Base-by-base conservation (phyloP, 768 basidiomycete genomes). In the Erythrobasidium yunnanense region DNA sequence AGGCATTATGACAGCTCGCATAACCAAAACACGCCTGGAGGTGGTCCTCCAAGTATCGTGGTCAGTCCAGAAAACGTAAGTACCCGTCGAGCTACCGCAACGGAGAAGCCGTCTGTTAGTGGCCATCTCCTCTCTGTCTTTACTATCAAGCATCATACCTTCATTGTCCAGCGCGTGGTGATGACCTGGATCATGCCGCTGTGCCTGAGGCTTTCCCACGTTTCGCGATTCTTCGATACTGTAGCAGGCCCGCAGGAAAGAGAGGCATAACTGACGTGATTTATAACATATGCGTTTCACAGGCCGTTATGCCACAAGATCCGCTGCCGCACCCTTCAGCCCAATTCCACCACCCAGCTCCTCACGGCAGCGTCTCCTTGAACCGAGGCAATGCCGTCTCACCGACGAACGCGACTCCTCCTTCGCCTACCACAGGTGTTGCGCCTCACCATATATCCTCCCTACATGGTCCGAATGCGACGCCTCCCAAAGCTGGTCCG, bases 291-390 rank as follows among this genome's bases (percentile, higher is more conserved):
- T 38, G 35, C 13, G 29, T 46, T 49, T 2, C 57, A 57, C 54
- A 75, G 73, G 70, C 74, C 1, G 74, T 78, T 54, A 79, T 79
- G 78, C 76, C 78, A 0, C 51, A 69, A 3, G 78, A 78, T 60
- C 77, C 76, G 0, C 73, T 78, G 34, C 75, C 76, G 0, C 78
- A 78, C 70, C 75, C 75, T 1, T 77, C 77, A 1, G 73, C 75
- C 33, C 52, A 72, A 0, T 70, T 76, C 46, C 74, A 74, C 42
- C 74, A 76, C 63, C 74, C 73, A 2, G 67, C 74, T n/a, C 72
- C 74, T 2, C 71, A 74, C 50, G 57, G 75, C 51, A 20, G 58
- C 50, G 62, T 50, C 63, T 73, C 56, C 15, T 38, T 46, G 3
- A 45, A 20, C 49, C 33, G 49, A 29, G 23, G 50, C 4, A 35